These are phyloP conservation scores for Lepidium campestre DNA, from an alignment of 441 rosid genomes.

Conservation along the genomic window DNA sequence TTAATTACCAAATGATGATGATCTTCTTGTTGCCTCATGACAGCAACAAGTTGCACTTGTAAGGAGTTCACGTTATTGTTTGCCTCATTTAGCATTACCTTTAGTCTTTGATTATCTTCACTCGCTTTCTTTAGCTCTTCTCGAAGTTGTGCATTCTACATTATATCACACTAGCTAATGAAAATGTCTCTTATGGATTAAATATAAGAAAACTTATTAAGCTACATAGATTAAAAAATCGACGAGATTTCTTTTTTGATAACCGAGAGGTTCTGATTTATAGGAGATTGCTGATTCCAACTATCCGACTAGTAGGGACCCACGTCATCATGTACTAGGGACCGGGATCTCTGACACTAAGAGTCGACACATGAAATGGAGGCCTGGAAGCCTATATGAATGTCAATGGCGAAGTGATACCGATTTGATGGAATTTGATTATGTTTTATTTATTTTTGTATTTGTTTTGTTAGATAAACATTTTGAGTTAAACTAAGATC, in stretches of 20 bases:
- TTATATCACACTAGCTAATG: neutral
- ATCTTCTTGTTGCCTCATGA: slow-evolving; percentile 57
- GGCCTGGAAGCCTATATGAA: no score
- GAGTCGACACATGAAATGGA: no score
- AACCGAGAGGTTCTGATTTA: no score
- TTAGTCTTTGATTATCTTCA: slow-evolving; percentile 60
- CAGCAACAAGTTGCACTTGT: slow-evolving; percentile 55
- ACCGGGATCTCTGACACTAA: no score
- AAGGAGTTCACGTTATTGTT: slow-evolving; percentile 56
- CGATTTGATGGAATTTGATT: neutral
- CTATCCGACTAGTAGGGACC: no score
- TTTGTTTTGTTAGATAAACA: neutral
- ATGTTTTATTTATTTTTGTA: neutral
- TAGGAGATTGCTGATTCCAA: no score
- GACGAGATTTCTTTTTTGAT: no score
- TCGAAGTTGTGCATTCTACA: slow-evolving; percentile 42
- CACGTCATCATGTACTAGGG: no score
- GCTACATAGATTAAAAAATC: no score
- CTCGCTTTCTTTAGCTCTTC: slow-evolving; percentile 59
- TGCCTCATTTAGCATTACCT: slow-evolving; percentile 66
- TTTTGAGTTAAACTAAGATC: neutral
- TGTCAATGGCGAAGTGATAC: no score
- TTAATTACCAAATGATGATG: slow-evolving; percentile 21
- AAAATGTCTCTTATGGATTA: no score
- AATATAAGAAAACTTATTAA: no score